phyloP scores from a whole-genome alignment of 2,329 filamentous ascomycete species.

The Colletotrichum karsti region DNA sequence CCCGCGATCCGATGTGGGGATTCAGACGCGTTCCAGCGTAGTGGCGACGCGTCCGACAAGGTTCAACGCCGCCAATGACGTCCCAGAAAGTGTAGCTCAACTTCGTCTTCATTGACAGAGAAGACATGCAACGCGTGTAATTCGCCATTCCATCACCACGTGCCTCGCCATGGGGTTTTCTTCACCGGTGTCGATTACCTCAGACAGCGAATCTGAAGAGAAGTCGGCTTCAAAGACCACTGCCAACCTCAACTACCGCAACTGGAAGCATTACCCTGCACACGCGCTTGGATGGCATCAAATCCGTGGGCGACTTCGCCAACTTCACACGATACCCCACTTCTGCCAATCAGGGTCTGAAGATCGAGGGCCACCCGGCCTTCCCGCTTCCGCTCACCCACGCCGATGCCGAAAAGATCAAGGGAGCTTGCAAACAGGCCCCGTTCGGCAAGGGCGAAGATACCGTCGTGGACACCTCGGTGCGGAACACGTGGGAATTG shows the following conservation, averaged over 20 bases:
- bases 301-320: slow-evolving; percentile 29
- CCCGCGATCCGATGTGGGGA: not conserved
- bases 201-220: not conserved
- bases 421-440: slow-evolving; percentile 34
- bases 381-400: slow-evolving; percentile 37
- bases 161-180: not conserved
- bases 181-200: not conserved
- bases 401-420: slow-evolving; percentile 36
- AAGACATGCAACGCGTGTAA: not conserved
- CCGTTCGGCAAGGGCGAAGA: slow-evolving; percentile 47
- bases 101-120: not conserved
- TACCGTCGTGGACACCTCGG: slow-evolving; percentile 45
- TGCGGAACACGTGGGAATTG: slow-evolving; percentile 50
- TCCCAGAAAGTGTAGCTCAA: not conserved
- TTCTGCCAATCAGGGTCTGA: slow-evolving; percentile 36
- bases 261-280: not conserved
- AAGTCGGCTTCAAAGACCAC: not conserved
- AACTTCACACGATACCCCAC: slow-evolving; percentile 14
- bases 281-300: slow-evolving; percentile 10
- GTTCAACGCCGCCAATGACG: not conserved
- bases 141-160: not conserved
- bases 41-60: not conserved
- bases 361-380: slow-evolving; percentile 28
- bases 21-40: not conserved
- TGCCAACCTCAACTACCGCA: not conserved